Evolutionary conservation across 768 basidiomycete genomes (phyloP).

Genomic region (Termitomyces eurrhizus): DNA sequence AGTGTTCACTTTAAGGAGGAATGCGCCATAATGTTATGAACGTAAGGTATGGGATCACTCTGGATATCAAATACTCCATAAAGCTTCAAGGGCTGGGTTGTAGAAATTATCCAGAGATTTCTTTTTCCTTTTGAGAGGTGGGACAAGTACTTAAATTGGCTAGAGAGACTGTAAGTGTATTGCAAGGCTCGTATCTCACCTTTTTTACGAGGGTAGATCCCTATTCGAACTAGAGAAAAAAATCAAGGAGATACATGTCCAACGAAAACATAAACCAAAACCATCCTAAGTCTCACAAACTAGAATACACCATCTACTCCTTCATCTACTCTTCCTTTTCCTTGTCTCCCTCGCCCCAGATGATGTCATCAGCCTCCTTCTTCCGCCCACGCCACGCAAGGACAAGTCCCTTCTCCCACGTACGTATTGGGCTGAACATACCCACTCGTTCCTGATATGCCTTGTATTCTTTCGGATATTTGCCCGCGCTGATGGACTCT

Average conservation of each 20-base stretch:
- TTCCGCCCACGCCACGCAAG: constrained; percentile 20
- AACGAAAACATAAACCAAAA: not conserved
- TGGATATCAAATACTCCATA: constrained; percentile 27
- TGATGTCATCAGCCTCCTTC: constrained; percentile 17
- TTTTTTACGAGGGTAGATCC: not conserved
- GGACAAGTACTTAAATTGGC: constrained; percentile 26
- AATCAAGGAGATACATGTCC: not conserved
- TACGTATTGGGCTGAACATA: constrained; percentile 59
- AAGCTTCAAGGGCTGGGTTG: constrained; percentile 1
- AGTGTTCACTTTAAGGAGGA: too few species aligned
- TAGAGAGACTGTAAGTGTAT: not conserved
- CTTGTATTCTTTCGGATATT: constrained; percentile 68
- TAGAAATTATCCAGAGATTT: constrained; percentile 17
- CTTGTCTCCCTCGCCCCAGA: constrained; percentile 24
- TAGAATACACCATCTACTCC: not conserved
- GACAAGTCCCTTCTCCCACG: constrained; percentile 27
- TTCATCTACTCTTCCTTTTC: constrained; percentile 14
- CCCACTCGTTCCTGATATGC: constrained; percentile 76
- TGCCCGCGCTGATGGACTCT: constrained; percentile 71
- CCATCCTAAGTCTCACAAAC: not conserved
- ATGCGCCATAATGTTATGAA: too few species aligned
- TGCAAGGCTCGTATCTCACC: not conserved
- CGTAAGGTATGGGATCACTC: not conserved
- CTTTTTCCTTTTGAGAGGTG: constrained; percentile 14
- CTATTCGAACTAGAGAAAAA: not conserved